Evolutionary conservation across 768 basidiomycete species (phyloP), one percentile per base, ranked within the genome.

Genomic region (Coprinopsis sp.): DNA sequence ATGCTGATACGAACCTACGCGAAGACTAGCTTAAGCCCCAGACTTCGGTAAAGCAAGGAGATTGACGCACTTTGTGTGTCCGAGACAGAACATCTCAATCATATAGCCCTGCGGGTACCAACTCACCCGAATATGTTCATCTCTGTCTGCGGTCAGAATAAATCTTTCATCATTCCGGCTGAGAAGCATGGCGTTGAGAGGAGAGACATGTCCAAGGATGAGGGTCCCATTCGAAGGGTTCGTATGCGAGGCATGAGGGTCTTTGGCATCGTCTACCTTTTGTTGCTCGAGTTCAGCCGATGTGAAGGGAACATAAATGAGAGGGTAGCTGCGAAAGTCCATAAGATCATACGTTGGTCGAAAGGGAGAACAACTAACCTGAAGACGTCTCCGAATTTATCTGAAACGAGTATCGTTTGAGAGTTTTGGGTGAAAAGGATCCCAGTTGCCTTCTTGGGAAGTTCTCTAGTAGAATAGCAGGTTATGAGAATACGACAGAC

Each of bases 341-440:
- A 45, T 42, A 31, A 23, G 44, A 36, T 19, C 6, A 24, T 25
- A 10, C 13, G 31, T 8, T 38, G 37, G 38, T 23, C 51, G 18
- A 44, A 11, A 4, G 34, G 29, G 23, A 13, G 16, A n/a, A 2
- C n/a, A 2, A 28, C 70, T 44, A 40, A 87, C 90, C 80, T 80
- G 67, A 92, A 95, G 31, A 95, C 77, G 59, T 97, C 95, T 0
- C 95, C 95, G 52, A 96, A 94, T 65, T 96, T 97, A 66, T 99
- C 95, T 2, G 91, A 81, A 11, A 90, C 80, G 2, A 97, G 62
- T 49, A 99, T 82, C 0, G 76, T 81, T 51, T 78, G 65, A 0
- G 74, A 76, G 34, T 82, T 73, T 4, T 59, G 65, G 0, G 84
- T 81, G 54, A 96, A 82, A 0, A 65, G 61, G 22, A 96, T 59